Base-by-base conservation (phyloP, 768 basidiomycete species). In the Dendrothele bispora region DNA sequence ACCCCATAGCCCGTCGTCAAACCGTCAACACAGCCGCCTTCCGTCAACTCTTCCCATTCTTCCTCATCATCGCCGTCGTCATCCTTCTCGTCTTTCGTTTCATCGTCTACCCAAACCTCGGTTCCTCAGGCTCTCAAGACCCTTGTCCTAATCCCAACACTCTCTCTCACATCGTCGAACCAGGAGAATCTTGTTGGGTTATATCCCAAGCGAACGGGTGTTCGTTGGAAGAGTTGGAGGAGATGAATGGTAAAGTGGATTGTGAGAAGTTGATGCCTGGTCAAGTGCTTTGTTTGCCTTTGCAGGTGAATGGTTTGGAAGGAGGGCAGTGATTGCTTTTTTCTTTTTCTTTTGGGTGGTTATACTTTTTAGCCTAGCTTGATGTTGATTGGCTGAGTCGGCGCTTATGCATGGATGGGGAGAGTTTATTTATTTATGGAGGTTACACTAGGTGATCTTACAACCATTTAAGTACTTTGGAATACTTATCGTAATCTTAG, bases 181-280 rank as follows among this genome's bases (percentile, higher is more conserved):
- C 78, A 3, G 83, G 83, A 12, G 83, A 86, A 52, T 75, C 74
- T 7, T 88, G 85, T 58, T 88, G 84, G 83, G 78, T 78, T 11
- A 72, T 88, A 20, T 70, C 79, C 22, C 68, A 67, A 38, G 60
- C 67, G 14, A 63, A 78, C 46, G 77, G 75, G 7, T 77, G 74
- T 49, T 67, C 71, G 12, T 46, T 83, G 49, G 81, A 83, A 18
- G 69, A 73, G 47, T 64, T 87, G 20, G 71, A 67, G 52, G 69
- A 72, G 39, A 64, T 77, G 27, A 86, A 86, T 54, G 68, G 72
- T 12, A 71, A 72, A 48, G 57, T 85, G 34, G 61, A 75, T 15
- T 86, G 85, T 57, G 76, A 72, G n/a, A 63, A 68, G 24, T 62
- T 87, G n/a, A 73, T 75, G 58, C 82, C 82, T 1, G 84, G 84